Evolutionary conservation across 495 filamentous ascomycete genomes (phyloP).

Genomic region (Peziza echinospora): DNA sequence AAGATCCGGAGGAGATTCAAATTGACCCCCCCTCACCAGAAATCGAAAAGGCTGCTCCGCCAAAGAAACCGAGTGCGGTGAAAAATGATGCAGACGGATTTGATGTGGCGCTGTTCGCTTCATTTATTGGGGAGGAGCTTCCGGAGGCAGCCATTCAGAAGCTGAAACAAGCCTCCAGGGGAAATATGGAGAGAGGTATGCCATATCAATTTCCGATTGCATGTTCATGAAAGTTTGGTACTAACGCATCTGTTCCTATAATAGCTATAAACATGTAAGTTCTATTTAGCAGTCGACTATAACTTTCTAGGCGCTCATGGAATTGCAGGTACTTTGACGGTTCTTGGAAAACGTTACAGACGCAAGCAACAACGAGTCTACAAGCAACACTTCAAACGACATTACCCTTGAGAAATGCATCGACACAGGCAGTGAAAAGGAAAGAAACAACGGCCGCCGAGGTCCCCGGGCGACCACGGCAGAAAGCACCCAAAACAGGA

Average conservation of each 20-base stretch:
- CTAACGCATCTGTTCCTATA: neutral
- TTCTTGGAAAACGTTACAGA: slow-evolving; percentile 80
- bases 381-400: slow-evolving; percentile 8
- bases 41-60: too few relatives aligned
- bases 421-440: neutral
- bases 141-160: slow-evolving; percentile 11
- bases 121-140: slow-evolving; percentile 18
- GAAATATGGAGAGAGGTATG: slow-evolving; percentile 26
- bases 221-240: neutral
- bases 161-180: slow-evolving; percentile 21
- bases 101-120: slow-evolving; percentile 11
- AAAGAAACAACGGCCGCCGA: neutral
- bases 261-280: slow-evolving; percentile 26
- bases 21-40: too few relatives aligned
- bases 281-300: neutral
- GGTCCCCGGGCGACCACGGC: slow-evolving; percentile 2
- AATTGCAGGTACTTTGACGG: slow-evolving; percentile 71
- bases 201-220: neutral
- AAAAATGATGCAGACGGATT: slow-evolving; percentile 5
- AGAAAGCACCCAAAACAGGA: slow-evolving; percentile 6
- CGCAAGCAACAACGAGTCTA: too few relatives aligned
- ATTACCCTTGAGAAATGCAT: neutral
- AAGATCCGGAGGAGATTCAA: too few relatives aligned
- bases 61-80: neutral
- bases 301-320: neutral